Base-by-base conservation (phyloP, 2,329 filamentous ascomycete genomes). In the Chrysoporthe cubensis region DNA sequence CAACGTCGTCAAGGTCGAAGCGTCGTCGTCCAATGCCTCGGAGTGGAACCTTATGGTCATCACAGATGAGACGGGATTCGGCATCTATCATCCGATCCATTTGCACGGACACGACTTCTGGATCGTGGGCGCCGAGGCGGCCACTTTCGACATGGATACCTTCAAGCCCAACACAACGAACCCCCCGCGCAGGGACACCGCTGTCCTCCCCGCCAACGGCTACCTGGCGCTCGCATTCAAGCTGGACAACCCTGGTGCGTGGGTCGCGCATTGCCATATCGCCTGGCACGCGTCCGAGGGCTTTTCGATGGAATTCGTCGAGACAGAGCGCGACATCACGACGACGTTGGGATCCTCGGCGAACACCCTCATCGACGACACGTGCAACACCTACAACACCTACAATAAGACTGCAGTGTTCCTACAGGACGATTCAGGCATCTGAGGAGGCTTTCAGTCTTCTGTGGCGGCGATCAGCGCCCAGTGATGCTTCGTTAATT, bases 141-240 rank as follows among this genome's bases (percentile, higher is more conserved):
- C 68, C 60, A 18, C 70, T 21, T 78, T 75, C 72, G 66, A 74
- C 71, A 71, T 73, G 3, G 76, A 78, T 70, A 77, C 74, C 21
- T 71, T 68, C 44, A 70, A 52, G 9, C 76, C 80, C 11, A 78
- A 75, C 46, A 76, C 73, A 8, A 66, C 73, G 63, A 85, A 84
- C 67, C 83, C 83, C 1, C 77, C 80, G 0, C 78, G 84, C 1
- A 77, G 84, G n/a, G 84, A 86, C 73, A 67, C 66, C 21, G 76
- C 76, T 7, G 74, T 75, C 9, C 67, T 81, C 37, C 78, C 78
- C 0, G 71, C 70, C 1, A 70, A 70, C 8, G 80, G 79, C 3
- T 79, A 77, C 57, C 67, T 81, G 42, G 75, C 80, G 18, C 69
- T 81, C n/a, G 78, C 77, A 0, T 60, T 60, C 57, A 43, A 60